phyloP scores from a whole-genome alignment of 805 yeast genomes.

The Sungouiella blattae region DNA sequence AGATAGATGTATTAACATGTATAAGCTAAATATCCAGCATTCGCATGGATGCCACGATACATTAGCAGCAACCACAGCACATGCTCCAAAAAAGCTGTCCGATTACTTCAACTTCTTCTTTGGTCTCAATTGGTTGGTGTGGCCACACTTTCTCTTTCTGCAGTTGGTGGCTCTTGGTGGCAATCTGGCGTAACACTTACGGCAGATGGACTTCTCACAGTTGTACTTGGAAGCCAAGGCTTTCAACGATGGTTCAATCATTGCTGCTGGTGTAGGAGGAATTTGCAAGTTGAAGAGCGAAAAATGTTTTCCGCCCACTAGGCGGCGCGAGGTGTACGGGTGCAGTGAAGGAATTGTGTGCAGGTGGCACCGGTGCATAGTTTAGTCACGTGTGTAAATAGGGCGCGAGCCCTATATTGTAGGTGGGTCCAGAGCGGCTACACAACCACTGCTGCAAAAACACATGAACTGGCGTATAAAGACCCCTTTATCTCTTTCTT shows the following conservation, averaged over 20 bases:
- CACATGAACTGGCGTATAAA: too few species aligned
- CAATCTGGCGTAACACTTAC: slow-evolving; percentile 99
- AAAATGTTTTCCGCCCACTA: slow-evolving; percentile 14
- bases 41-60: background rate
- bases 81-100: slow-evolving; percentile 12
- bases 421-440: too few species aligned
- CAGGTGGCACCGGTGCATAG: too few species aligned
- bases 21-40: slow-evolving; percentile 14
- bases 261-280: slow-evolving; percentile 26
- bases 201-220: slow-evolving; percentile 99
- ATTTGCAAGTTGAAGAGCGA: slow-evolving; percentile 9
- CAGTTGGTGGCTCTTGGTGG: slow-evolving; percentile 99
- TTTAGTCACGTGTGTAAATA: too few species aligned
- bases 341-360: background rate
- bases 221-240: slow-evolving; percentile 99
- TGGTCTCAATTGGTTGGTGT: slow-evolving; percentile 99
- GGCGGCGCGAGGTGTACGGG: slow-evolving; percentile 5
- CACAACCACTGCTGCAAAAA: too few species aligned
- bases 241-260: slow-evolving; percentile 99
- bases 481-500: too few species aligned
- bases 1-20: slow-evolving; percentile 13
- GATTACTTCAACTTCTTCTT: slow-evolving; percentile 97
- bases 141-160: slow-evolving; percentile 99
- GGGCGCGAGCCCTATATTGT: too few species aligned
- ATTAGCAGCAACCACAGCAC: background rate